Percentiles rank a stretch among this genome's conserved stretches.
phyloP scores from a whole-genome alignment of 2,329 filamentous ascomycete genomes.

The Sphaerostilbella broomeana region DNA sequence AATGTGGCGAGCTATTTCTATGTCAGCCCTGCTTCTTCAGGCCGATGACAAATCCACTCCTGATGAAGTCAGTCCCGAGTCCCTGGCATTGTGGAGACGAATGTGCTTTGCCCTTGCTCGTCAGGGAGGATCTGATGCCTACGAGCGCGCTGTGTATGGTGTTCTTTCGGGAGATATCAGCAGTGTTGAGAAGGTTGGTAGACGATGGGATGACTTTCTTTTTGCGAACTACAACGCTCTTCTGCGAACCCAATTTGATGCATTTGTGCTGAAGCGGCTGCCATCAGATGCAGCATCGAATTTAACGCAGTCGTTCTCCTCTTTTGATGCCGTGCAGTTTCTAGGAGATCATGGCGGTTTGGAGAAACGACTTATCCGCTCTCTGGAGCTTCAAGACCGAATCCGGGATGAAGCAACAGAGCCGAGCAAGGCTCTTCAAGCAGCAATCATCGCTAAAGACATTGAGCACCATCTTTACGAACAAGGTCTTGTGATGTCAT shows the following conservation, averaged over 20 bases:
- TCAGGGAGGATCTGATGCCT: conserved; percentile 62
- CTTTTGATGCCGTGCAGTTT: conserved; percentile 59
- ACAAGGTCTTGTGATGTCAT: conserved; percentile 42
- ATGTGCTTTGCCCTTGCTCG: conserved; percentile 69
- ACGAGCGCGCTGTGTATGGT: conserved; percentile 86
- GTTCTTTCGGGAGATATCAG: conserved; percentile 78
- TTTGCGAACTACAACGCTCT: conserved; percentile 87
- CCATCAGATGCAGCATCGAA: conserved; percentile 46
- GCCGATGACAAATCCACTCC: conserved; percentile 37
- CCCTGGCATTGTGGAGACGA: conserved; percentile 64
- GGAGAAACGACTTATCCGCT: conserved; percentile 53
- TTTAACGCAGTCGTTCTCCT: conserved; percentile 52
- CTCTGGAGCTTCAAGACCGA: conserved; percentile 49
- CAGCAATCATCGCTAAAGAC: conserved; percentile 62
- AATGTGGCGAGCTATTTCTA: conserved; percentile 78
- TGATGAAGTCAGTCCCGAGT: conserved; percentile 32
- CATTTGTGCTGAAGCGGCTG: conserved; percentile 54
- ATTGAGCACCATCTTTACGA: conserved; percentile 52
- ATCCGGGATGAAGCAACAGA: conserved; percentile 53
- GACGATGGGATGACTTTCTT: conserved; percentile 77
- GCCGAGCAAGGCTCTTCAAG: conserved; percentile 70
- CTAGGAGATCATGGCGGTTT: conserved; percentile 49
- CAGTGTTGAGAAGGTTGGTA: conserved; percentile 69
- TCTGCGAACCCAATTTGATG: conserved; percentile 71
- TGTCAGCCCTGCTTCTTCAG: conserved; percentile 64